Conservation (phyloP, 2,329 filamentous ascomycete genomes). For the Sporothrix euskadiensis region DNA sequence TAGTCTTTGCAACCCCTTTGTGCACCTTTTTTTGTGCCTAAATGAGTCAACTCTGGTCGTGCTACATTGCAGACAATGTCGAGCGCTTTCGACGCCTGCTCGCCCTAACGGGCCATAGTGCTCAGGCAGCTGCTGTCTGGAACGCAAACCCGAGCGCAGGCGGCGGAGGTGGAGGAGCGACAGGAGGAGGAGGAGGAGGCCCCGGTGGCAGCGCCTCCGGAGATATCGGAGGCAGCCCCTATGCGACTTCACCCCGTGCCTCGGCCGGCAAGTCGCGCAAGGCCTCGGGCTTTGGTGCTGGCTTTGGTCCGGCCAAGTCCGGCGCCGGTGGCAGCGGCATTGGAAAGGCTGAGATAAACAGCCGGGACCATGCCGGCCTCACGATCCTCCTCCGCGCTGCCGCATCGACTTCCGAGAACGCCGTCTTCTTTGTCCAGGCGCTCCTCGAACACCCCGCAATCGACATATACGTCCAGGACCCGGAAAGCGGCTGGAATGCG, state of each 20-base stretch:
- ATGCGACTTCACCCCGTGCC: slow-evolving; percentile 22
- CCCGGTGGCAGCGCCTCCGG: slow-evolving; percentile 26
- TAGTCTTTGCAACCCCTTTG: neutral
- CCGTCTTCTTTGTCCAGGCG: slow-evolving; percentile 72
- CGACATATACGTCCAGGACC: slow-evolving; percentile 84
- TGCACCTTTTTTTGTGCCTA: slow-evolving; percentile 18
- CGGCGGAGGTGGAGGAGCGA: neutral
- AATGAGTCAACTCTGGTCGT: slow-evolving; percentile 97
- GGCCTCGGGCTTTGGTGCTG: slow-evolving; percentile 51
- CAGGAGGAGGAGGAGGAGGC: slow-evolving; percentile 37
- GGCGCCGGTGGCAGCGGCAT: slow-evolving; percentile 43
- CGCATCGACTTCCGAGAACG: slow-evolving; percentile 69
- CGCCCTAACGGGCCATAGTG: slow-evolving; percentile 65
- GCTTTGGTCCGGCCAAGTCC: slow-evolving; percentile 48
- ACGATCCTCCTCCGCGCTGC: slow-evolving; percentile 83
- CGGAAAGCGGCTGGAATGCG: slow-evolving; percentile 93
- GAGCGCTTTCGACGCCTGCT: slow-evolving; percentile 89
- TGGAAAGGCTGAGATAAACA: slow-evolving; percentile 72
- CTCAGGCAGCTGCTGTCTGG: slow-evolving; percentile 54
- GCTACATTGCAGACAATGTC: slow-evolving; percentile 96
- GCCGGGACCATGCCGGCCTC: slow-evolving; percentile 76
- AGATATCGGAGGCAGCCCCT: slow-evolving; percentile 27
- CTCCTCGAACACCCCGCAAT: slow-evolving; percentile 79
- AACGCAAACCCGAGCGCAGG: slow-evolving; percentile 49
- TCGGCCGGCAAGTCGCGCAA: slow-evolving; percentile 52